Conservation (phyloP, 1,284 basidiomycete species). For the Puccinia sorghi region DNA sequence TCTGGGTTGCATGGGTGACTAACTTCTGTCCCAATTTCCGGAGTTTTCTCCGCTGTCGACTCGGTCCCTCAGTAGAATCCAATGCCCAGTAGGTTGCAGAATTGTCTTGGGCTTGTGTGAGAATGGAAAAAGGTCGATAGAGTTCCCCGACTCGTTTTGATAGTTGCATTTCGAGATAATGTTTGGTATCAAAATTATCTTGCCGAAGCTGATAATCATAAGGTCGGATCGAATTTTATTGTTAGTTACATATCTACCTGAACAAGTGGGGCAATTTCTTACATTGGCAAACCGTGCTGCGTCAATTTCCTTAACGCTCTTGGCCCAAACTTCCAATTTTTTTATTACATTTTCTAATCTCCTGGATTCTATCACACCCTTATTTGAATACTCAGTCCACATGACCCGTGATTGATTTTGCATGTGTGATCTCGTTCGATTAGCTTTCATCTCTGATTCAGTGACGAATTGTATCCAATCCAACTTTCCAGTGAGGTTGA, state of each 20-base stretch:
- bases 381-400: conserved; percentile 44
- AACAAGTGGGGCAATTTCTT: not conserved
- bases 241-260: not conserved
- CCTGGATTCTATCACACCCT: conserved; percentile 37
- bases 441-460: conserved; percentile 44
- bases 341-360: conserved; percentile 31
- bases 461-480: conserved; percentile 48
- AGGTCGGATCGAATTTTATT: conserved; percentile 50
- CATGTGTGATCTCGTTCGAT: conserved; percentile 7
- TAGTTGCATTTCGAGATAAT: conserved; percentile 76
- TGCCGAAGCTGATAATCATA: conserved; percentile 58
- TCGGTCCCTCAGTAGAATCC: conserved; percentile 57
- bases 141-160: conserved; percentile 61
- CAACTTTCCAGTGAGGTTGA: conserved; percentile 44
- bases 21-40: conserved; percentile 51
- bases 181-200: conserved; percentile 66
- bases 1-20: conserved; percentile 8
- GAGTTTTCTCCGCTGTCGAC: conserved; percentile 56
- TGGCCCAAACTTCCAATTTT: conserved; percentile 44
- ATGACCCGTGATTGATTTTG: conserved; percentile 20
- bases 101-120: conserved; percentile 16
- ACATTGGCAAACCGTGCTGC: conserved; percentile 44
- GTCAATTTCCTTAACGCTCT: conserved; percentile 47
- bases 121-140: conserved; percentile 60
- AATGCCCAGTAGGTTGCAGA: conserved; percentile 47